These are phyloP conservation scores for Drechslerella coelobrocha DNA, from an alignment of 2,329 filamentous ascomycete species.

Conservation along the genomic window DNA sequence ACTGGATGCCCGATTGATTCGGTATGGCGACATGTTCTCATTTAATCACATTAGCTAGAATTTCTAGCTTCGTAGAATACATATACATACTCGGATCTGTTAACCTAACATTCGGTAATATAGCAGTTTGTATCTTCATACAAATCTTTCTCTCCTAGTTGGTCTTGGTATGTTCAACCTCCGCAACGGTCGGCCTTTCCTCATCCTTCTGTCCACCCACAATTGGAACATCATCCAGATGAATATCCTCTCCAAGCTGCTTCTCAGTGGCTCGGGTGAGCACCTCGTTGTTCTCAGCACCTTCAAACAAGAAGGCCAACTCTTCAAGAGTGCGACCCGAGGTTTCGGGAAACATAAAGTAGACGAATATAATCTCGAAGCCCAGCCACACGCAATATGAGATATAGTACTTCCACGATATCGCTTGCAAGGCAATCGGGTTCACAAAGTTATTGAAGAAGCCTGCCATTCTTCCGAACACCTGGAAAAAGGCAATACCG, in stretches of 20 bases:
- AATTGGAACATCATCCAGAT: slow-evolving; percentile 28
- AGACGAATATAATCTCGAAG: slow-evolving; percentile 60
- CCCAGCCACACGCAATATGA: slow-evolving; percentile 60
- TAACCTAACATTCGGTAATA: background rate
- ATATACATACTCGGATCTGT: too few species aligned
- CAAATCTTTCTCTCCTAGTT: background rate
- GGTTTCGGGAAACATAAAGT: slow-evolving; percentile 62
- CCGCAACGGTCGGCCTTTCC: slow-evolving; percentile 17
- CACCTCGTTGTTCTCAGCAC: slow-evolving; percentile 36
- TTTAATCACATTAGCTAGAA: too few species aligned
- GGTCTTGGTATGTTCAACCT: background rate
- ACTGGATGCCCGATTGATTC: too few species aligned
- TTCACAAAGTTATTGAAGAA: slow-evolving; percentile 64
- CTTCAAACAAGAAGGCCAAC: slow-evolving; percentile 58
- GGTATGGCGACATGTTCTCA: too few species aligned
- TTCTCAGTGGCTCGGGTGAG: slow-evolving; percentile 40
- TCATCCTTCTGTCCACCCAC: slow-evolving; percentile 21
- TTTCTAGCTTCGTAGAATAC: background rate
- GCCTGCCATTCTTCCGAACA: slow-evolving; percentile 58
- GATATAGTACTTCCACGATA: slow-evolving; percentile 61
- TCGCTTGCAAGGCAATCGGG: slow-evolving; percentile 60
- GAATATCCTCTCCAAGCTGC: slow-evolving; percentile 27
- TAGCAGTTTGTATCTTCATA: background rate
- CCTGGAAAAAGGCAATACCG: slow-evolving; percentile 62
- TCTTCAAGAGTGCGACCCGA: slow-evolving; percentile 60